Conservation (phyloP, 1,284 basidiomycete genomes). For the Trichosporon ovoides region DNA sequence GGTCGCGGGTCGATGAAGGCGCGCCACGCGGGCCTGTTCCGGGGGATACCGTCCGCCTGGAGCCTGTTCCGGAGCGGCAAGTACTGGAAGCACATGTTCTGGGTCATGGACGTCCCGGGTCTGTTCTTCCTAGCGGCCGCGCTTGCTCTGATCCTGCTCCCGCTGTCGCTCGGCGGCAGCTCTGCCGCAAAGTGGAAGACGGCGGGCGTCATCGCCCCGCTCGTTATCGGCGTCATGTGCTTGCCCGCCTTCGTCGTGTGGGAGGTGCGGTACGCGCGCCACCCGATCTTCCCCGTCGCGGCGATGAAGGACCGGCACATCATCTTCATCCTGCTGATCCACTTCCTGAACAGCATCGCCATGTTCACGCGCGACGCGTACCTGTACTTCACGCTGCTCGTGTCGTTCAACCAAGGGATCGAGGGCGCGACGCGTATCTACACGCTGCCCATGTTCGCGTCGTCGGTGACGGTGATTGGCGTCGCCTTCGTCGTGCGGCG, state of each 20-base stretch:
- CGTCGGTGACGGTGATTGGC: constrained; percentile 41
- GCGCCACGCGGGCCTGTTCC: constrained; percentile 31
- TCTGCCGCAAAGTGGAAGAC: constrained; percentile 33
- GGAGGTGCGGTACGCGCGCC: constrained; percentile 42
- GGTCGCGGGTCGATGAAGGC: constrained; percentile 33
- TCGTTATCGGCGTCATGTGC: constrained; percentile 47
- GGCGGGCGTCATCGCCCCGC: constrained; percentile 45
- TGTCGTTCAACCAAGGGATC: constrained; percentile 46
- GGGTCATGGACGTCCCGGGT: constrained; percentile 48
- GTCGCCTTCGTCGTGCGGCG: constrained; percentile 44
- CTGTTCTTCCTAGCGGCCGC: constrained; percentile 43
- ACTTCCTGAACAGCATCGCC: constrained; percentile 28
- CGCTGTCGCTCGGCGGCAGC: constrained; percentile 48
- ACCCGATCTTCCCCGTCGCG: constrained; percentile 47
- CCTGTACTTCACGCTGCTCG: constrained; percentile 46
- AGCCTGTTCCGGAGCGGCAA: constrained; percentile 9
- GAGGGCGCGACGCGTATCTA: constrained; percentile 47
- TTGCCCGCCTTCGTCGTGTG: constrained; percentile 47
- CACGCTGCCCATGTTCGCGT: constrained; percentile 48
- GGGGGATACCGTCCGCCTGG: constrained; percentile 36
- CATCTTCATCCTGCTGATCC: constrained; percentile 43
- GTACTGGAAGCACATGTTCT: constrained; percentile 43
- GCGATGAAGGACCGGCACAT: constrained; percentile 47
- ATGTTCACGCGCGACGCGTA: constrained; percentile 46
- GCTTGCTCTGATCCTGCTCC: constrained; percentile 46